These are phyloP conservation scores for Ettlia oleoabundans DNA, from an alignment of 139 green algal species.

Conservation along the genomic window DNA sequence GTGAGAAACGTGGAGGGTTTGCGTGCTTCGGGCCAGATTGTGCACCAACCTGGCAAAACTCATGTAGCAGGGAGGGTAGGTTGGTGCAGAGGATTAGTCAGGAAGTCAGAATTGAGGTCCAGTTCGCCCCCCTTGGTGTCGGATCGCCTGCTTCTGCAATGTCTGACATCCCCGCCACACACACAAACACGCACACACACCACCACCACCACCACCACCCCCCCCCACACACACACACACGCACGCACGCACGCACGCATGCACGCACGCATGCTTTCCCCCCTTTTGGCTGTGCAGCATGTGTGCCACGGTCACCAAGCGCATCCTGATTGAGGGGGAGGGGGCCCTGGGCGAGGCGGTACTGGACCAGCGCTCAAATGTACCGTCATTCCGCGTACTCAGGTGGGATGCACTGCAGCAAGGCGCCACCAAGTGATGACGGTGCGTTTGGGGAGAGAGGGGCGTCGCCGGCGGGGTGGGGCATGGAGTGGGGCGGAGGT, in stretches of 20 bases:
- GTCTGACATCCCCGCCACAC: too few species aligned
- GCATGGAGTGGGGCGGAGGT: too few species aligned
- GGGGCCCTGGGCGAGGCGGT: constrained; percentile 60
- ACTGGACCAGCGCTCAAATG: constrained; percentile 69
- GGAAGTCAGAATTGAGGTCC: too few species aligned
- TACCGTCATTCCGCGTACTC: constrained; percentile 61
- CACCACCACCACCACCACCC: too few species aligned
- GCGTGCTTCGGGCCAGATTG: not conserved
- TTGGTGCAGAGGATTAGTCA: too few species aligned
- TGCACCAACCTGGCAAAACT: too few species aligned
- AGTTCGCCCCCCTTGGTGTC: too few species aligned
- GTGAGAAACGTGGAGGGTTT: constrained; percentile 27
- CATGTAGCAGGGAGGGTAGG: not conserved
- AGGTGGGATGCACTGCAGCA: not conserved
- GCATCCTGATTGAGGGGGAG: constrained; percentile 70
- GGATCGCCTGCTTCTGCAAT: too few species aligned
- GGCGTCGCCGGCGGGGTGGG: not conserved
- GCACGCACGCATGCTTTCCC: not conserved
- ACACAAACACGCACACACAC: too few species aligned
- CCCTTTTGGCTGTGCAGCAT: constrained; percentile 34
- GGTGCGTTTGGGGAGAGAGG: not conserved
- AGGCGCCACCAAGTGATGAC: not conserved
- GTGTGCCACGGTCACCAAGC: constrained; percentile 57
- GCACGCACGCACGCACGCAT: not conserved
- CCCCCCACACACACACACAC: not conserved